These are phyloP conservation scores for Trichoderma orchidacearum DNA, from an alignment of 495 filamentous ascomycete genomes.

Conservation along the genomic window DNA sequence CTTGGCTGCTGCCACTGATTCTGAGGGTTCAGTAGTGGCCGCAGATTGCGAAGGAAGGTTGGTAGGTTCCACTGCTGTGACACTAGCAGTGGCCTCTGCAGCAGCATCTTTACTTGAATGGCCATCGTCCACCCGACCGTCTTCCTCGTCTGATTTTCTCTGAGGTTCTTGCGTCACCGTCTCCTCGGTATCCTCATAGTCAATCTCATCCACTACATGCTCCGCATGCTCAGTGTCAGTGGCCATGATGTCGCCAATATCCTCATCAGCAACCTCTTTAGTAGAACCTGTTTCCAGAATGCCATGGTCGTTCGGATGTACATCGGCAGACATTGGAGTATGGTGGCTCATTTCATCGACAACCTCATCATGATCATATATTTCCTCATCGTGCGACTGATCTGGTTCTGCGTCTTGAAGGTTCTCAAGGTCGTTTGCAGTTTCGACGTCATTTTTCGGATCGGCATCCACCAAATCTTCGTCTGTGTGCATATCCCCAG, in stretches of 20 bases:
- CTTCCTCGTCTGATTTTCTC: neutral
- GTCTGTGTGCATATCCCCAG: neutral
- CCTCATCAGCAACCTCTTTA: neutral
- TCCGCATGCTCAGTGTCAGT: neutral
- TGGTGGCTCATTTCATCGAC: neutral
- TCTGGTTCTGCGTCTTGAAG: neutral
- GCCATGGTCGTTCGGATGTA: neutral
- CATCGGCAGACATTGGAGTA: neutral
- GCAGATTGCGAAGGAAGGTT: neutral
- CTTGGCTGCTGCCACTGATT: constrained; percentile 18
- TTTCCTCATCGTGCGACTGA: neutral
- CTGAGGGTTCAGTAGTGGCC: neutral
- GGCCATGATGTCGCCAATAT: neutral
- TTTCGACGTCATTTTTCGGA: neutral
- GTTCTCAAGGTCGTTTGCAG: neutral
- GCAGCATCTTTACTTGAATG: neutral
- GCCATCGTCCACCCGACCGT: neutral
- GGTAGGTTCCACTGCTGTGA: neutral
- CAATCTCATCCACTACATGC: constrained; percentile 9
- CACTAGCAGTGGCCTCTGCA: neutral
- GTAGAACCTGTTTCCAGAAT: neutral
- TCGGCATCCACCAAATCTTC: neutral
- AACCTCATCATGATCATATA: neutral
- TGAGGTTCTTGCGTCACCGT: neutral
- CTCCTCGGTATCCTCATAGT: constrained; percentile 7